A percentile compares a stretch with the other conserved stretches of the same genome.
These are phyloP conservation scores for Limnomonas spitsbergensis DNA, from an alignment of 139 green algal genomes.

Conservation along the genomic window DNA sequence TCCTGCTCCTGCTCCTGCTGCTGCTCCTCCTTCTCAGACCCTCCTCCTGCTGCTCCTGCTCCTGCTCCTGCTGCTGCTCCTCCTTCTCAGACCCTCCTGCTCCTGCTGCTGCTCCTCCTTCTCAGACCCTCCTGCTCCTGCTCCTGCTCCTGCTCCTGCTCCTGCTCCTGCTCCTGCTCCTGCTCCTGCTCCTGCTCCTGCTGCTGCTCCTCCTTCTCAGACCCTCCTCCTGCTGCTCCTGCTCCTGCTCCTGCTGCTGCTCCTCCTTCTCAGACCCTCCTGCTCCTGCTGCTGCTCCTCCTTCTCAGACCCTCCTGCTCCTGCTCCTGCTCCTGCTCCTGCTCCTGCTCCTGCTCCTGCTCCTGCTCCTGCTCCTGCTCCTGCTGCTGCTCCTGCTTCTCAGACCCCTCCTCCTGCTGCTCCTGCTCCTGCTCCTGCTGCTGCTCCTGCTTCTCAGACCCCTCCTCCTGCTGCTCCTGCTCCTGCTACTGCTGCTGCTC, in stretches of 20 bases:
- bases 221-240: neutral
- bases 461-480: too few relatives aligned
- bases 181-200: neutral
- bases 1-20: neutral
- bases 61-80: neutral
- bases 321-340: neutral
- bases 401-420: too few relatives aligned
- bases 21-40: neutral
- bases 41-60: neutral
- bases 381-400: too few relatives aligned
- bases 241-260: neutral
- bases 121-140: neutral
- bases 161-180: neutral
- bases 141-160: neutral
- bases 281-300: too few relatives aligned
- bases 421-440: too few relatives aligned
- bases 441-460: too few relatives aligned
- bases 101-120: too few relatives aligned
- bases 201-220: neutral
- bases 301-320: too few relatives aligned
- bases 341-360: neutral
- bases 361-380: neutral
- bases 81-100: too few relatives aligned
- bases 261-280: too few relatives aligned
- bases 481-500: too few relatives aligned